Evolutionary conservation across 2,329 filamentous ascomycete species (phyloP), one percentile per base, ranked within the genome.

Genomic region (Talaromyces rugulosus): DNA sequence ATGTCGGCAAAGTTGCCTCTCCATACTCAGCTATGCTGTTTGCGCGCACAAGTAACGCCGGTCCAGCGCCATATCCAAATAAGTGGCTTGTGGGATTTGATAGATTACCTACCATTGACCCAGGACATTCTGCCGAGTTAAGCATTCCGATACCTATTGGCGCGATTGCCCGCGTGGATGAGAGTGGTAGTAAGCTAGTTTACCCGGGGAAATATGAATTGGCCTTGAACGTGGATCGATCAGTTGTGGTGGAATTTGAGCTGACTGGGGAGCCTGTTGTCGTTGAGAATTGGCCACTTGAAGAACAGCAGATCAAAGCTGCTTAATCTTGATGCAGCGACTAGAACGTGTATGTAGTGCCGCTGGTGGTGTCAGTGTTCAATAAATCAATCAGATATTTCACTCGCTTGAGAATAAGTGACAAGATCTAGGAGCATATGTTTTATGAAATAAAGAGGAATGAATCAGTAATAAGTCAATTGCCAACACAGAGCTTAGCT

Each of bases 11-110:
- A 2, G 61, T 66, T 0, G 51, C 66, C 2, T 80, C 78, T 0
- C 78, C 79, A 62, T 80, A 79, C 61, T 74, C 76, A 0, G 75
- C 72, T 0, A 72, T 80, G 63, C 66, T 74, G 0, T 80, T 79
- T 60, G 69, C 71, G 11, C 74, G 74, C 55, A 74, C 74, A 0
- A 66, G 68, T 31, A 62, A 62, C 11, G 72, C 75, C 4, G 78
- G 78, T 0, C 78, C 78, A 0, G 63, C 68, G 31, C 78, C 78
- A 0, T 71, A 74, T 33, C 78, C 78, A 1, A 75, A 73, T 61
- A 80, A 80, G 59, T 76, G 75, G 70, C 70, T 81, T 5, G 74
- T 77, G 3, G 75, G 74, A 0, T 78, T 75, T 56, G 72, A 77
- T 27, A 67, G 76, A 2, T 62, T 78, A 0, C 63, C 69, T 1